Conservation (phyloP, 2,329 filamentous ascomycete genomes). For the Beauveria medogensis region DNA sequence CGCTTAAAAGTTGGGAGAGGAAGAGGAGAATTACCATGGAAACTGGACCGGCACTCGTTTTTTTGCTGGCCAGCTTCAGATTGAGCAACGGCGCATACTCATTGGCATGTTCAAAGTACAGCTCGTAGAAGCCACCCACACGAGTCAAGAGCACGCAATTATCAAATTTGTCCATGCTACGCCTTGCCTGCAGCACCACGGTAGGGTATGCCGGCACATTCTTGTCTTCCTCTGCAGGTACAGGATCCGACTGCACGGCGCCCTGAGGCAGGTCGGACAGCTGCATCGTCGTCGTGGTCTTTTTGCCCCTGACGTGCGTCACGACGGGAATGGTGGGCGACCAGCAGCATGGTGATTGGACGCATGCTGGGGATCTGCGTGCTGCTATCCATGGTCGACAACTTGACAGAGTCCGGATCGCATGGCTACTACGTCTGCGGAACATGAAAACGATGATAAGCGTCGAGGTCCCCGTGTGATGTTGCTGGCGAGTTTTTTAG, state of each 20-base stretch:
- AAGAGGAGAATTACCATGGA: conserved; percentile 59
- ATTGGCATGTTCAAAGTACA: conserved; percentile 94
- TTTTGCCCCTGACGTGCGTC: conserved; percentile 36
- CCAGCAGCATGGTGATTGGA: neutral
- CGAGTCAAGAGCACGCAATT: conserved; percentile 88
- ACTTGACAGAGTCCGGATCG: neutral
- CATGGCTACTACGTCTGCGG: neutral
- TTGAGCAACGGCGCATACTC: conserved; percentile 80
- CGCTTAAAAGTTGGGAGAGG: conserved; percentile 1
- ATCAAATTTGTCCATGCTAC: conserved; percentile 83
- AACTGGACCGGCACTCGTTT: conserved; percentile 68
- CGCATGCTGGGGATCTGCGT: neutral
- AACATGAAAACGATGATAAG: neutral
- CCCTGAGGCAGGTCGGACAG: conserved; percentile 52
- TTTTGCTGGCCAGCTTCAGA: conserved; percentile 76
- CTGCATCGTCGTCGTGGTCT: conserved; percentile 44
- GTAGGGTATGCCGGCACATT: conserved; percentile 62
- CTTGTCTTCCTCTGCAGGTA: conserved; percentile 29
- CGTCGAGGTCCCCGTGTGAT: neutral
- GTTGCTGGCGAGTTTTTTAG: neutral
- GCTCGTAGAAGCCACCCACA: conserved; percentile 93
- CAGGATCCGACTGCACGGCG: conserved; percentile 23
- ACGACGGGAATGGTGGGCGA: neutral
- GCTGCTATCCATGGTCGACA: neutral
- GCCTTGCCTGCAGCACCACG: conserved; percentile 78